These are phyloP conservation scores for Zhuliangozyma parablackwelliae DNA, from an alignment of 1,139 yeast genomes.

Conservation along the genomic window DNA sequence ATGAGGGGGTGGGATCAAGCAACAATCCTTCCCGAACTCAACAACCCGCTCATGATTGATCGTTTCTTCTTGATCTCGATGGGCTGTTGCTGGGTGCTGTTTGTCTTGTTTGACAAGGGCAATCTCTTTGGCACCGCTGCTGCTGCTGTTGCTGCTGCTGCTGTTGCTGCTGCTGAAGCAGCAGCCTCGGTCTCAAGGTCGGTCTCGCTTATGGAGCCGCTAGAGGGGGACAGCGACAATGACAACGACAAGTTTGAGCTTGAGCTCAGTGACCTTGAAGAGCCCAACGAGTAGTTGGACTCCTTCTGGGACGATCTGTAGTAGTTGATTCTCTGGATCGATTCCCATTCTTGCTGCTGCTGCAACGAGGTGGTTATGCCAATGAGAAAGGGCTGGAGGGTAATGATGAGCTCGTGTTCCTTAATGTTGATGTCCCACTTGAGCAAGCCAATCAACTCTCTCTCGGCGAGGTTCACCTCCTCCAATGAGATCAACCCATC, in stretches of 20 bases:
- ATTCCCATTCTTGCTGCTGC: conserved; percentile 28
- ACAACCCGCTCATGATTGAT: conserved; percentile 7
- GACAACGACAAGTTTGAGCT: conserved; percentile 11
- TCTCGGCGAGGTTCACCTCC: conserved; percentile 89
- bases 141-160: neutral
- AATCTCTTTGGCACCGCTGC: conserved; percentile 9
- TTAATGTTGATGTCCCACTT: conserved; percentile 78
- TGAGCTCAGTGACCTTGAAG: conserved; percentile 6
- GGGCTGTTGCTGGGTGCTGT: conserved; percentile 6
- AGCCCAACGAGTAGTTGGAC: conserved; percentile 10
- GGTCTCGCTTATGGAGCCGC: conserved; percentile 9
- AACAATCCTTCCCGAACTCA: conserved; percentile 2
- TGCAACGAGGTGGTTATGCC: conserved; percentile 52
- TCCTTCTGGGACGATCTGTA: conserved; percentile 29
- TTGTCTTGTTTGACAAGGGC: conserved; percentile 21
- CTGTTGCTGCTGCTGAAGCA: too few species aligned
- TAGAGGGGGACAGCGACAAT: conserved; percentile 10
- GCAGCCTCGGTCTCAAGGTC: neutral
- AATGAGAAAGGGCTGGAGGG: conserved; percentile 69
- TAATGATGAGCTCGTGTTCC: conserved; percentile 62
- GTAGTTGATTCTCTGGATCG: conserved; percentile 30
- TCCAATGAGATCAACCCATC: conserved; percentile 69
- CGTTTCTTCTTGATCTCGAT: conserved; percentile 7
- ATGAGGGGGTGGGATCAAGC: neutral
- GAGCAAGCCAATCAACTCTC: conserved; percentile 74